Percentiles rank a stretch among this genome's conserved stretches.
Conservation (phyloP, 2,329 filamentous ascomycete genomes). For the Mycosphaerelloides madeirae region DNA sequence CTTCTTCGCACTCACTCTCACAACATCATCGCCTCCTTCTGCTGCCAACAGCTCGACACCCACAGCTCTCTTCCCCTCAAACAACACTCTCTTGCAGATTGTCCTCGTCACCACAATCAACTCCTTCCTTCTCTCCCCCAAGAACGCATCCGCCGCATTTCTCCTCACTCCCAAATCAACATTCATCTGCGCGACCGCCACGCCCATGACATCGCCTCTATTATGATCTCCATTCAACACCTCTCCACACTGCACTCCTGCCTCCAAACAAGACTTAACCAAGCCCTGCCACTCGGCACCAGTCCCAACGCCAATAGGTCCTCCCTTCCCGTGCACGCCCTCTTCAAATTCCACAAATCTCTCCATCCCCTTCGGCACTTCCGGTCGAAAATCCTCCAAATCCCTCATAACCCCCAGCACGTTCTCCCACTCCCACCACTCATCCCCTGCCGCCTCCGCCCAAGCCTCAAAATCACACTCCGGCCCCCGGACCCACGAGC, state of each 20-base stretch:
- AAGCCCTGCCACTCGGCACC: constrained; percentile 9
- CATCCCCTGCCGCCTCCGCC: constrained; percentile 1
- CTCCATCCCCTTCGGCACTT: constrained; percentile 16
- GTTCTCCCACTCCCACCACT: constrained; percentile 6
- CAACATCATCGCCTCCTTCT: background rate
- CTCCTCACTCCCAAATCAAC: constrained; percentile 5
- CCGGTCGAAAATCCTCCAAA: constrained; percentile 7
- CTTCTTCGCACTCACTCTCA: constrained; percentile 1
- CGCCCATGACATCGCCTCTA: constrained; percentile 4
- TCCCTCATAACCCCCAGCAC: constrained; percentile 5
- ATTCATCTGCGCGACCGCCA: constrained; percentile 11
- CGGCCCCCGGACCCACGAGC: constrained; percentile 2
- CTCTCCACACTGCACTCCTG: background rate
- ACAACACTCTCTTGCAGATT: constrained; percentile 4
- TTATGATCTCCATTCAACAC: constrained; percentile 8
- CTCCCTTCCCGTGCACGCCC: constrained; percentile 10
- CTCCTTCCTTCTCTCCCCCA: constrained; percentile 1
- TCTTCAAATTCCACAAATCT: constrained; percentile 12
- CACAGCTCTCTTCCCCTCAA: constrained; percentile 6
- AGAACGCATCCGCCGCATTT: constrained; percentile 6
- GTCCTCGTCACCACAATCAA: constrained; percentile 4
- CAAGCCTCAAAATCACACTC: constrained; percentile 4
- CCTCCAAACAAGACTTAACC: constrained; percentile 9
- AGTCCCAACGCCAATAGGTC: constrained; percentile 7
- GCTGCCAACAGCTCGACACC: constrained; percentile 6